Evolutionary conservation across 2,329 filamentous ascomycete genomes (phyloP), one percentile per base, ranked within the genome.

Genomic region (Arthroderma sp.): DNA sequence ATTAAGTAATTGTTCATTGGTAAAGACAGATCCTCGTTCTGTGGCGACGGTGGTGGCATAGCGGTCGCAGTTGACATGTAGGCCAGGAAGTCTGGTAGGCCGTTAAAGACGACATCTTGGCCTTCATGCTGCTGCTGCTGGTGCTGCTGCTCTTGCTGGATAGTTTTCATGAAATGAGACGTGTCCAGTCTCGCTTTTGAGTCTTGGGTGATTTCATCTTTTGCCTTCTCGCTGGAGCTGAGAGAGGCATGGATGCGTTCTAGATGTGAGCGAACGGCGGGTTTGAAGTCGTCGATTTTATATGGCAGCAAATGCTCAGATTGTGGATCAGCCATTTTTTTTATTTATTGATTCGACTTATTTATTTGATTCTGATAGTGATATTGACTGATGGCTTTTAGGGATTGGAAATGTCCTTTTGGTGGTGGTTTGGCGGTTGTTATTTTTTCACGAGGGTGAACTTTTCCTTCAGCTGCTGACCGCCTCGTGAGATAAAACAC

Each of bases 1-100:
- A 95, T 88, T 62, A 86, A 95, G 67, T 95, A 95, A 59, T 93
- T 86, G 39, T 82, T 85, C 47, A 94, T 72, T 3, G 85, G 83
- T 43, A 74, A 76, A 0, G 73, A 74, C 30, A 78, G 60, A 57
- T 87, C 81, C 47, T 76, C 70, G 50, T 65, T 53, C 22, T 62
- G 46, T 5, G 64, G 60, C 6, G 41, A 43, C 5, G 36, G 37
- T 28, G 39, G 40, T 8, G 48, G 37, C n/a, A 70, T 68, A 50
- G 67, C 71, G 52, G 65, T 67, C 9, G 62, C 58, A 15, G 63
- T 69, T 40, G 62, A 61, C 62, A 75, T 70, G 50, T 72, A 73
- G 38, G 62, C 58, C 31, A 69, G 59, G 47, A 74, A 73, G 4
- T 55, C 57, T 38, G 67, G 58, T 48, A 72, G 57, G 9, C 30